Evolutionary conservation across 139 green algal species (phyloP).

Genomic region (Closterium sp.): DNA sequence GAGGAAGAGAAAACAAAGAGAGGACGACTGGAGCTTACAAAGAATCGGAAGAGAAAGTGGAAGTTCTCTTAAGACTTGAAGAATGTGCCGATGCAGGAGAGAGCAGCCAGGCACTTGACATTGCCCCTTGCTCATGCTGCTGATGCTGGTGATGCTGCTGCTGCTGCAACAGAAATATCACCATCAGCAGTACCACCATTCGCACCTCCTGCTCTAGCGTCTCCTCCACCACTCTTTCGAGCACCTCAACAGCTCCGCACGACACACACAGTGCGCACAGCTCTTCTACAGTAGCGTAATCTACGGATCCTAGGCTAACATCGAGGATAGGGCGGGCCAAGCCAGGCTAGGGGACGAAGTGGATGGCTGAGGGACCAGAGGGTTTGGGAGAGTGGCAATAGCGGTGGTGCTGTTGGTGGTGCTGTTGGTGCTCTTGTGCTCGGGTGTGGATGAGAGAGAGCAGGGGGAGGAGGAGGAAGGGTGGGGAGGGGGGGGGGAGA

Average conservation of each 20-base stretch:
- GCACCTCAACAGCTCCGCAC: slow-evolving; percentile 11
- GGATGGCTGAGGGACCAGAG: no score
- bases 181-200: neutral
- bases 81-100: slow-evolving; percentile 20
- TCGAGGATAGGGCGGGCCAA: neutral
- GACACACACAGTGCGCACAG: slow-evolving; percentile 37
- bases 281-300: slow-evolving; percentile 42
- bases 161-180: neutral
- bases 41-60: slow-evolving; percentile 32
- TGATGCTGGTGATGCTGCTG: neutral
- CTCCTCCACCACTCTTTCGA: slow-evolving; percentile 13
- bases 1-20: no score
- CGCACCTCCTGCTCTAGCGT: neutral
- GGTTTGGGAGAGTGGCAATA: neutral
- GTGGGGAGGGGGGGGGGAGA: slow-evolving; percentile 7
- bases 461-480: slow-evolving; percentile 1
- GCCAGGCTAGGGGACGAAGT: no score
- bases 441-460: slow-evolving; percentile 9
- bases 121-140: no score
- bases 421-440: neutral
- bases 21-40: no score
- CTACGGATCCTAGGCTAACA: neutral
- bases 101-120: slow-evolving; percentile 10
- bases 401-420: neutral
- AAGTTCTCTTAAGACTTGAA: slow-evolving; percentile 39